Percentiles rank a stretch among this genome's conserved stretches.
phyloP scores from a whole-genome alignment of 1,139 yeast species.

The Debaryomyces sp. region DNA sequence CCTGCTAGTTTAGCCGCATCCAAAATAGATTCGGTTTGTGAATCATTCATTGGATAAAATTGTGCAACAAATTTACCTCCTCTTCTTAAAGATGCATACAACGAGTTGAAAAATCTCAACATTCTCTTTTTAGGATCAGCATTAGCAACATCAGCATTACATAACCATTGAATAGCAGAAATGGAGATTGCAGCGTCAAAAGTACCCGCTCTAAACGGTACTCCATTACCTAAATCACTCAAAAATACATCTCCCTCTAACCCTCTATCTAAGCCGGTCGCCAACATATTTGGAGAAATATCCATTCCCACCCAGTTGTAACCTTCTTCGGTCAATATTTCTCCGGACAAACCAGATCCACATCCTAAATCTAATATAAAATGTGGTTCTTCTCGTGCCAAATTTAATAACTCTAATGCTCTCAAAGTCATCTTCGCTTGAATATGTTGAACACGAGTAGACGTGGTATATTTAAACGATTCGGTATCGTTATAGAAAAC shows the following conservation, averaged over 20 bases:
- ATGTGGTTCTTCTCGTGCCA: slow-evolving; percentile 63
- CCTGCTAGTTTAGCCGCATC: slow-evolving; percentile 93
- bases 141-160: slow-evolving; percentile 86
- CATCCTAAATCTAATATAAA: slow-evolving; percentile 91
- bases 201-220: slow-evolving; percentile 95
- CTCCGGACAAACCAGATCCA: slow-evolving; percentile 97
- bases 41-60: slow-evolving; percentile 90
- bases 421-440: slow-evolving; percentile 97
- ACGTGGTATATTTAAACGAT: slow-evolving; percentile 84
- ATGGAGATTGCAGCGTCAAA: slow-evolving; percentile 97
- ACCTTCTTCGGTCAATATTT: slow-evolving; percentile 90
- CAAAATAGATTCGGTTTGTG: slow-evolving; percentile 75
- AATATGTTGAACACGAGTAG: slow-evolving; percentile 95
- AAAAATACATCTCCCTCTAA: slow-evolving; percentile 91
- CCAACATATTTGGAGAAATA: slow-evolving; percentile 93
- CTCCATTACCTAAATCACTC: slow-evolving; percentile 91
- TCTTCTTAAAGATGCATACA: slow-evolving; percentile 82
- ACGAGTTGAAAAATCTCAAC: slow-evolving; percentile 79
- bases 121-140: slow-evolving; percentile 89
- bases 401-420: slow-evolving; percentile 82
- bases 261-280: slow-evolving; percentile 88
- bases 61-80: slow-evolving; percentile 98
- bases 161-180: slow-evolving; percentile 96
- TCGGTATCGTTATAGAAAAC: slow-evolving; percentile 90
- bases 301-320: slow-evolving; percentile 97